Evolutionary conservation across 2,329 filamentous ascomycete genomes (phyloP).

Genomic region (Penicillium sp.): DNA sequence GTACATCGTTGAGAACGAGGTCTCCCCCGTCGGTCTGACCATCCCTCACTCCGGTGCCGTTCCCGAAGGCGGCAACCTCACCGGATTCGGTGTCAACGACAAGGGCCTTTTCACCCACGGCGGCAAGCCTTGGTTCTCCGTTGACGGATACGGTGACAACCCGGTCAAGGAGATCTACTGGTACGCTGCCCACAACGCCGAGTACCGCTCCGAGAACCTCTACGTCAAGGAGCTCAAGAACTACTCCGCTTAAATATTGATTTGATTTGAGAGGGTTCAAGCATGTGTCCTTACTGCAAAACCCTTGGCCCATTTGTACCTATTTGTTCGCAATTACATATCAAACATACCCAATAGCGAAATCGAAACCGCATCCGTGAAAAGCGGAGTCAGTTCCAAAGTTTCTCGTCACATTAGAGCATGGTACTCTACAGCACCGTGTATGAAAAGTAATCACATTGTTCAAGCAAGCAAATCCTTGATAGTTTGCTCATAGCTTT

Average conservation of each 20-base stretch:
- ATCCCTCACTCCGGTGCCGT: conserved; percentile 30
- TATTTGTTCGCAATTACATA: neutral
- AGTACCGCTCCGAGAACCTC: conserved; percentile 20
- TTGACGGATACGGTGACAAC: conserved; percentile 26
- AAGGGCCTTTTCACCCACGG: conserved; percentile 31
- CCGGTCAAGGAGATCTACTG: conserved; percentile 28
- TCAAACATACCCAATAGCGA: neutral
- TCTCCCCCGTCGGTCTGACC: conserved; percentile 25
- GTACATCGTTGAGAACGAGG: conserved; percentile 27
- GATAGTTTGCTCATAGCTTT: conserved; percentile 44
- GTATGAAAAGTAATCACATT: neutral
- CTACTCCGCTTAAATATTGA: conserved; percentile 2
- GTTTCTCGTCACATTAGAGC: neutral
- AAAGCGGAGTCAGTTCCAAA: neutral
- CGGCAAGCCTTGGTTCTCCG: conserved; percentile 27
- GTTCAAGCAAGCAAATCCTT: conserved; percentile 9
- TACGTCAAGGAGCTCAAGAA: conserved; percentile 31
- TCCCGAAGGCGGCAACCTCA: conserved; percentile 25
- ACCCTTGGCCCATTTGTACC: neutral
- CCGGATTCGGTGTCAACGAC: conserved; percentile 27
- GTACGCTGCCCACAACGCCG: conserved; percentile 27
- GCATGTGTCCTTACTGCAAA: neutral
- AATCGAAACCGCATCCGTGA: neutral
- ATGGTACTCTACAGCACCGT: too few species aligned
- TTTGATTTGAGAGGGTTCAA: neutral